These are phyloP conservation scores for Sporothrix variecibatus DNA, from an alignment of 2,329 filamentous ascomycete genomes.

Conservation along the genomic window DNA sequence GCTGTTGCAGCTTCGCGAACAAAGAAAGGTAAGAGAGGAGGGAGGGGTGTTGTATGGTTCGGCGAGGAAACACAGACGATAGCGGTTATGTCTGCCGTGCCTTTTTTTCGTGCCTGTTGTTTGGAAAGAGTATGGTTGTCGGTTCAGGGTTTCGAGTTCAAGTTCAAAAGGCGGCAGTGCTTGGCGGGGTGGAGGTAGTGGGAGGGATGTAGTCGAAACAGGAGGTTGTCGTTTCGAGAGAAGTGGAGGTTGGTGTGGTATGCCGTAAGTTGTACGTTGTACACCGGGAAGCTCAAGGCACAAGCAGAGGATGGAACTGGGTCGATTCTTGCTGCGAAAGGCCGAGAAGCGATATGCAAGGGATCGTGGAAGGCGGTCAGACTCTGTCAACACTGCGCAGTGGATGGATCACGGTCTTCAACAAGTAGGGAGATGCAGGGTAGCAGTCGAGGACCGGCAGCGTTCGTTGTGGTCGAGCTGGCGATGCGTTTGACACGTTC, in stretches of 20 bases:
- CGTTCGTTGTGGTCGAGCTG: not conserved
- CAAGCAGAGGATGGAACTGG: not conserved
- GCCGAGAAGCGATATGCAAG: not conserved
- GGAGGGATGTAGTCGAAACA: conserved; percentile 19
- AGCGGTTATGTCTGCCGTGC: not conserved
- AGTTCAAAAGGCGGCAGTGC: not conserved
- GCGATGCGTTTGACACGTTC: not conserved
- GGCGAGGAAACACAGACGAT: conserved; percentile 1
- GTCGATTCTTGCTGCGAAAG: not conserved
- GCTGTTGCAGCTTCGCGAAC: conserved; percentile 10
- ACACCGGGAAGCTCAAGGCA: not conserved
- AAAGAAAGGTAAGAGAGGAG: not conserved
- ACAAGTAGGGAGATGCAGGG: not conserved
- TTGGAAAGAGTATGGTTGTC: not conserved
- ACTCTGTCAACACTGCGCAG: not conserved
- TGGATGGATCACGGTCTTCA: not conserved
- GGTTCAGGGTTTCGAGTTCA: not conserved
- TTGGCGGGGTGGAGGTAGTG: not conserved
- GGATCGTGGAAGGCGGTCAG: not conserved
- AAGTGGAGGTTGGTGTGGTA: not conserved
- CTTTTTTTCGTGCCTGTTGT: not conserved
- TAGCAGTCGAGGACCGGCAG: not conserved
- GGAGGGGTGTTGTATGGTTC: not conserved
- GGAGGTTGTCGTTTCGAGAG: conserved; percentile 19
- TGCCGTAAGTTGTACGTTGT: not conserved